Conservation (phyloP, 345 rosid species). For the Lumnitzera racemosa region DNA sequence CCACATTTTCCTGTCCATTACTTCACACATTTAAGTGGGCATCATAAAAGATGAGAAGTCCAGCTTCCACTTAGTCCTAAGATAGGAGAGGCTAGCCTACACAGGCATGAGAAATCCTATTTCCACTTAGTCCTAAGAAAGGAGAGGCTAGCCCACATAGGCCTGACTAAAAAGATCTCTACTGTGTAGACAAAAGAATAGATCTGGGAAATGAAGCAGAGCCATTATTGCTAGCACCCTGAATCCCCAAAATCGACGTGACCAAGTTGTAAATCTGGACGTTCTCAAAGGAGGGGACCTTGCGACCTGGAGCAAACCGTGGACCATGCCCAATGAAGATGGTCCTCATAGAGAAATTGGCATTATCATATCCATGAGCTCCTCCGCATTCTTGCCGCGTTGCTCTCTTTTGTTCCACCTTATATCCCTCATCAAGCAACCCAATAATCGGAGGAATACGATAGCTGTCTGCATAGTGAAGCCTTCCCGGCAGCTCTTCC, state of each 20-base stretch:
- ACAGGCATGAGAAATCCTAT: no score
- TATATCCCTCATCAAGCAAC: slow-evolving; percentile 62
- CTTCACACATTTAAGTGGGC: no score
- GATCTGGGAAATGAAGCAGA: slow-evolving; percentile 33
- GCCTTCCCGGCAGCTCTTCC: slow-evolving; percentile 74
- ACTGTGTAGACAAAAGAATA: slow-evolving; percentile 42
- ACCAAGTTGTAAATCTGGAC: slow-evolving; percentile 79
- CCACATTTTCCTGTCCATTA: no score
- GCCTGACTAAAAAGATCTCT: not conserved
- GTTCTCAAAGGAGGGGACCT: slow-evolving; percentile 92
- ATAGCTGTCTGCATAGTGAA: slow-evolving; percentile 59
- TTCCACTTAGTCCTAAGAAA: no score
- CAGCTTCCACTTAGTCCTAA: no score
- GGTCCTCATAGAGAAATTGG: slow-evolving; percentile 84
- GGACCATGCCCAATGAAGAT: slow-evolving; percentile 94
- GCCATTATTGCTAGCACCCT: slow-evolving; percentile 82
- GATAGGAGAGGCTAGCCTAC: no score
- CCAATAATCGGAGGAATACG: slow-evolving; percentile 80
- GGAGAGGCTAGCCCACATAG: no score
- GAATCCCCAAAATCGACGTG: slow-evolving; percentile 69
- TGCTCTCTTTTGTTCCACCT: slow-evolving; percentile 61
- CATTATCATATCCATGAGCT: slow-evolving; percentile 87
- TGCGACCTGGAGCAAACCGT: slow-evolving; percentile 56
- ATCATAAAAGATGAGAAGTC: no score
- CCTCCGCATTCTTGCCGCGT: slow-evolving; percentile 74